Conservation (phyloP, 352 stramenopile species). For the Halophytophthora polymorphica region DNA sequence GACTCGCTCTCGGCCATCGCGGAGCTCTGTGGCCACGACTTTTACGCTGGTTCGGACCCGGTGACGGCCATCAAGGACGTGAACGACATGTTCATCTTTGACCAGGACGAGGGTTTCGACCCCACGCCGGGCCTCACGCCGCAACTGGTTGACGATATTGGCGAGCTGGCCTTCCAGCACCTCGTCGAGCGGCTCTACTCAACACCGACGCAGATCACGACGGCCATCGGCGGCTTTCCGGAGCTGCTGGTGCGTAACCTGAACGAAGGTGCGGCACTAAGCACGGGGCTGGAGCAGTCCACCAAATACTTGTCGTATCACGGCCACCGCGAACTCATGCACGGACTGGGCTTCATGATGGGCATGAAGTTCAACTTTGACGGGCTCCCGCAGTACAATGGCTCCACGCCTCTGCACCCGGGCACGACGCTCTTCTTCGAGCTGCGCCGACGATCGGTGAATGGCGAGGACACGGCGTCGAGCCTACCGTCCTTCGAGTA, state of each 20-base stretch:
- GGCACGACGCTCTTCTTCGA: slow-evolving; percentile 78
- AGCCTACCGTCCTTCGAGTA: slow-evolving; percentile 19
- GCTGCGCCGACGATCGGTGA: slow-evolving; percentile 35
- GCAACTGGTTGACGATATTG: slow-evolving; percentile 45
- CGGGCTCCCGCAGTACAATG: slow-evolving; percentile 54
- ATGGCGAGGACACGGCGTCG: slow-evolving; percentile 11
- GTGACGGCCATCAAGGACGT: slow-evolving; percentile 74
- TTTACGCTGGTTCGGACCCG: slow-evolving; percentile 39
- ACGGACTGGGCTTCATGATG: slow-evolving; percentile 76
- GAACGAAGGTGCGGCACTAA: slow-evolving; percentile 33
- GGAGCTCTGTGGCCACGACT: slow-evolving; percentile 47
- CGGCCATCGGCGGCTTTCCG: slow-evolving; percentile 64
- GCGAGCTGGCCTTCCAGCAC: slow-evolving; percentile 64
- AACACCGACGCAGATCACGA: slow-evolving; percentile 61
- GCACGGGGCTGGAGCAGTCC: slow-evolving; percentile 21
- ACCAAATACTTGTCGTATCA: slow-evolving; percentile 82
- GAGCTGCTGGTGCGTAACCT: slow-evolving; percentile 63
- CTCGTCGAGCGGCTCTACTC: slow-evolving; percentile 74
- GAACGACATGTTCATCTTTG: slow-evolving; percentile 71
- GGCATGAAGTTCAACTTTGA: slow-evolving; percentile 80
- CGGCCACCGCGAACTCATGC: slow-evolving; percentile 75
- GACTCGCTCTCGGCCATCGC: slow-evolving; percentile 33
- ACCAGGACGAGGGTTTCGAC: slow-evolving; percentile 54
- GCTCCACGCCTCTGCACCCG: slow-evolving; percentile 60
- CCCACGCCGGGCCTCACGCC: slow-evolving; percentile 42